These are phyloP conservation scores for Bruguiera parviflora DNA, from an alignment of 345 rosid genomes.

Conservation along the genomic window DNA sequence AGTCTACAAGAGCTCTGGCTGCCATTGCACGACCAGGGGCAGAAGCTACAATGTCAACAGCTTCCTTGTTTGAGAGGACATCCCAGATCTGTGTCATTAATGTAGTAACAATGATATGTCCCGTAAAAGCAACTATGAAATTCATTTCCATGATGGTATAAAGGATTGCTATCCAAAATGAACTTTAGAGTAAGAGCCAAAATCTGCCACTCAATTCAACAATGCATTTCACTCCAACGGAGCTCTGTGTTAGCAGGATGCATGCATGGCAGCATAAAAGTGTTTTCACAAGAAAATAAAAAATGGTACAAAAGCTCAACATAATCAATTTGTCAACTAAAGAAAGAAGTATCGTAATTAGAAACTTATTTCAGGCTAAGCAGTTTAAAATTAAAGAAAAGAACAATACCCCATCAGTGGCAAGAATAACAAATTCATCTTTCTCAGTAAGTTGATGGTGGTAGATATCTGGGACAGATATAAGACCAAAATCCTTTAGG, in stretches of 20 bases:
- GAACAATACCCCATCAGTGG: constrained; percentile 82
- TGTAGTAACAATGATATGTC: not conserved
- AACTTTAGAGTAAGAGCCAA: not conserved
- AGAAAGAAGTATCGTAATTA: not conserved
- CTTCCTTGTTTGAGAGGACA: constrained; percentile 91
- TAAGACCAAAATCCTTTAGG: constrained; percentile 93
- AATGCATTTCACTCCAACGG: not conserved
- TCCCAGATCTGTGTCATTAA: constrained; percentile 71
- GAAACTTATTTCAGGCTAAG: not conserved
- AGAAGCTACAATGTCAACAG: constrained; percentile 74
- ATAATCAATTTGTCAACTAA: not conserved
- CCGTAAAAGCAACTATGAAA: not conserved
- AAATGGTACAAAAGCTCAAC: not conserved
- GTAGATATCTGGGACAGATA: constrained; percentile 78
- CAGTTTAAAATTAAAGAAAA: constrained; percentile 1
- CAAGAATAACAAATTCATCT: constrained; percentile 84
- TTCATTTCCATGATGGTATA: not conserved
- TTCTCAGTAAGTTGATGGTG: constrained; percentile 56
- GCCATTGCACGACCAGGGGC: constrained; percentile 78
- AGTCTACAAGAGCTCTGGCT: constrained; percentile 89
- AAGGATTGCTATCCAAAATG: not conserved
- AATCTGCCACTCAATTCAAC: not conserved
- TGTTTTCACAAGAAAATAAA: not conserved
- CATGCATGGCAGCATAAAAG: not conserved
- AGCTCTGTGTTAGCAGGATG: not conserved